Evolutionary conservation across 768 basidiomycete genomes (phyloP).

Genomic region (Naganishia friedmannii): DNA sequence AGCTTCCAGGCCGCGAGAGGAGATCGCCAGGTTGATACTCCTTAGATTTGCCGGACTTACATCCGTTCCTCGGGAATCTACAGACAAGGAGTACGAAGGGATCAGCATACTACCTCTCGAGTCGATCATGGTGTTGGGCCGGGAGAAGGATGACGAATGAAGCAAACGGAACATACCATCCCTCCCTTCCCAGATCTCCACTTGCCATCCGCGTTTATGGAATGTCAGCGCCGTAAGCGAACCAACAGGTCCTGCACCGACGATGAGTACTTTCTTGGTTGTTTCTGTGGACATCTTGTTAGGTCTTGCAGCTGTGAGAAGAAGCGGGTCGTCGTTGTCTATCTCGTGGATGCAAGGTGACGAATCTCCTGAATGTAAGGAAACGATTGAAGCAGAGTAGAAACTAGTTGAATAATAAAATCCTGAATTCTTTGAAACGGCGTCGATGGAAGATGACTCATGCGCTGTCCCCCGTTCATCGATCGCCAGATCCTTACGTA

Average conservation of each 20-base stretch:
- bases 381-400: no score
- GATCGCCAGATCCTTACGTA: neutral
- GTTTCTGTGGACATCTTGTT: neutral
- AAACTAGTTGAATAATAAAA: no score
- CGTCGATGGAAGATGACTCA: no score
- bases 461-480: neutral
- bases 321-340: no score
- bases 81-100: neutral
- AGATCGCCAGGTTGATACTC: constrained; percentile 95
- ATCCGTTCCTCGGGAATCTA: constrained; percentile 46
- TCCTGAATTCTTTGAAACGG: no score
- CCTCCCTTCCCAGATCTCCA: constrained; percentile 49
- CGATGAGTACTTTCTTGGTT: constrained; percentile 48
- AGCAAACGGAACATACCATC: constrained; percentile 38
- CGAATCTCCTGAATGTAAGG: no score
- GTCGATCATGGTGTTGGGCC: neutral
- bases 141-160: no score
- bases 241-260: constrained; percentile 90
- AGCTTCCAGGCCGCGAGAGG: constrained; percentile 85
- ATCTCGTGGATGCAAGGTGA: no score
- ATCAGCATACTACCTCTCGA: no score
- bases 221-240: constrained; percentile 83
- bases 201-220: constrained; percentile 73
- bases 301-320: neutral
- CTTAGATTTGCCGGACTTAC: constrained; percentile 54